These are phyloP conservation scores for Cercospora sp. DNA, from an alignment of 2,329 filamentous ascomycete species.

Conservation along the genomic window DNA sequence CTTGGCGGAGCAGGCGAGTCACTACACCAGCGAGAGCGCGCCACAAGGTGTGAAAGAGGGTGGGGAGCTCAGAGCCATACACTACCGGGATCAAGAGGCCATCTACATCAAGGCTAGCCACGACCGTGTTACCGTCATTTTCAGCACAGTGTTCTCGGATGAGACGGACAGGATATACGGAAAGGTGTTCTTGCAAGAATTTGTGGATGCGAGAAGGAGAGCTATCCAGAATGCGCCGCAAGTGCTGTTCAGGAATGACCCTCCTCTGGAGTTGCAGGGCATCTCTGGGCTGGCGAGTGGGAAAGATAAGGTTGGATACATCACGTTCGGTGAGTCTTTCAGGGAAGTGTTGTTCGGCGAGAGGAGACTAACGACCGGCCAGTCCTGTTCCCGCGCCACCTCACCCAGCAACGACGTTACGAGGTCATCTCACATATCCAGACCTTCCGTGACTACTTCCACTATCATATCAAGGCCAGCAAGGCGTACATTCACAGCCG, in stretches of 20 bases:
- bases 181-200: constrained; percentile 98
- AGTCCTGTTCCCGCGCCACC: constrained; percentile 95
- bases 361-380: constrained; percentile 8
- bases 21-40: constrained; percentile 90
- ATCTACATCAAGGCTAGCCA: constrained; percentile 98
- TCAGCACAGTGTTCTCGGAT: constrained; percentile 96
- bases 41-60: constrained; percentile 88
- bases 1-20: constrained; percentile 82
- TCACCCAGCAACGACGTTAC: constrained; percentile 84
- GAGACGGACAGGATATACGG: constrained; percentile 97
- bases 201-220: constrained; percentile 90
- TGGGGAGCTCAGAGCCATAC: constrained; percentile 90
- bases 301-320: constrained; percentile 89
- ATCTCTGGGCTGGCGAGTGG: constrained; percentile 78
- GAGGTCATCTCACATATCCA: constrained; percentile 99
- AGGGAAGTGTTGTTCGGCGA: not conserved
- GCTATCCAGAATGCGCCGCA: constrained; percentile 98
- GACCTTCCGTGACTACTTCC: constrained; percentile 99
- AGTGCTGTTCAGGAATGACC: constrained; percentile 92
- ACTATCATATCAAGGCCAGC: constrained; percentile 99
- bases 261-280: constrained; percentile 84
- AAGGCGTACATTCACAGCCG: constrained; percentile 99
- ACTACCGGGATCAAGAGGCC: constrained; percentile 97
- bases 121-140: constrained; percentile 97
- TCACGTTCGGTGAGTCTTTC: constrained; percentile 78